Percentiles rank a stretch among this genome's conserved stretches.
Conservation (phyloP, 2,329 filamentous ascomycete species). For the Atkinsonella texensis region DNA sequence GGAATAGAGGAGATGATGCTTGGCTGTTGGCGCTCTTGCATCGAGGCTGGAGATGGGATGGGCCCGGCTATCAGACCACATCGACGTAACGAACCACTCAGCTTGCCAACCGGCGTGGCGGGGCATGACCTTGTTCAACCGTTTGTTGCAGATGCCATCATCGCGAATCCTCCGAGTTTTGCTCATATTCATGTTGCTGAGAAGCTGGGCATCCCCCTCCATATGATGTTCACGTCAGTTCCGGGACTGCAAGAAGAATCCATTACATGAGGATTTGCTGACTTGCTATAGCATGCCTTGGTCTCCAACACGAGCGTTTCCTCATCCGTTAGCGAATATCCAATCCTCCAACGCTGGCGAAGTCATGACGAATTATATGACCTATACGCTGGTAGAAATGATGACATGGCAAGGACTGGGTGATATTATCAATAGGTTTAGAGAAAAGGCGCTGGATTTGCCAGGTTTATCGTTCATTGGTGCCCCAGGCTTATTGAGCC, state of each 20-base stretch:
- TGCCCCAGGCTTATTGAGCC: conserved; percentile 67
- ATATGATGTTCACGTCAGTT: conserved; percentile 81
- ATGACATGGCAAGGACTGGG: conserved; percentile 89
- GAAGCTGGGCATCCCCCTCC: conserved; percentile 60
- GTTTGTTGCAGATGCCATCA: conserved; percentile 75
- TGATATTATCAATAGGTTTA: conserved; percentile 81
- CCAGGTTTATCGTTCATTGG: conserved; percentile 70
- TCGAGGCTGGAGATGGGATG: conserved; percentile 61
- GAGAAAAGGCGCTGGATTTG: conserved; percentile 60
- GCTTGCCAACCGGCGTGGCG: conserved; percentile 19
- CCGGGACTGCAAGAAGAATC: too few relatives aligned
- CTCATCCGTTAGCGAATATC: conserved; percentile 77
- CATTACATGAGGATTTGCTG: background rate
- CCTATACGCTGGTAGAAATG: conserved; percentile 77
- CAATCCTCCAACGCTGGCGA: conserved; percentile 63
- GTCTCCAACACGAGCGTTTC: conserved; percentile 74
- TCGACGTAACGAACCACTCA: conserved; percentile 33
- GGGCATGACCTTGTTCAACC: conserved; percentile 38
- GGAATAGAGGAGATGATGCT: conserved; percentile 71
- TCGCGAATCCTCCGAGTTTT: conserved; percentile 68
- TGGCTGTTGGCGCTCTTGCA: conserved; percentile 78
- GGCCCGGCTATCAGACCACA: conserved; percentile 36
- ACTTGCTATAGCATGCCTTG: conserved; percentile 70
- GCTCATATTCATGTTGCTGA: conserved; percentile 66
- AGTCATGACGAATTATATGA: conserved; percentile 69